phyloP scores from a whole-genome alignment of 495 filamentous ascomycete species.

The Penicillium bovifimosum region DNA sequence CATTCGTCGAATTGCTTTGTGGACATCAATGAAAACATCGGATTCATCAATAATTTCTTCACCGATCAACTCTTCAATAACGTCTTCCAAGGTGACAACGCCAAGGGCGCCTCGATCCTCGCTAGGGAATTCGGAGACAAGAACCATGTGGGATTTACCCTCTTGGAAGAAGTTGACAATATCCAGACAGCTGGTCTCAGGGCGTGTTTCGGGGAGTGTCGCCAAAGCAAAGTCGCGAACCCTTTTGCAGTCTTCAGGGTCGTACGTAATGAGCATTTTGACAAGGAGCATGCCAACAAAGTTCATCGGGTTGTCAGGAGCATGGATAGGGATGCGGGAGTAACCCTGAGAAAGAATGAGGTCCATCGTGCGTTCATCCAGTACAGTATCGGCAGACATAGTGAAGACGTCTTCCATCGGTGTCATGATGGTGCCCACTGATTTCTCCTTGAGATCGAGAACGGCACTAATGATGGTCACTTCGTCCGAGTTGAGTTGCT shows the following conservation, averaged over 20 bases:
- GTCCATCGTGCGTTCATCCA: slow-evolving; percentile 92
- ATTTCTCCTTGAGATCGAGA: slow-evolving; percentile 91
- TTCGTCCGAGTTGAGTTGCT: slow-evolving; percentile 93
- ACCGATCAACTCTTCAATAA: slow-evolving; percentile 96
- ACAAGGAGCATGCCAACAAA: slow-evolving; percentile 97
- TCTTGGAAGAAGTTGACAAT: slow-evolving; percentile 99
- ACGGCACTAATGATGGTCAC: slow-evolving; percentile 98
- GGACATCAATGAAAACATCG: slow-evolving; percentile 92
- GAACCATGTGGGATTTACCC: slow-evolving; percentile 97
- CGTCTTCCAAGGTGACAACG: slow-evolving; percentile 93
- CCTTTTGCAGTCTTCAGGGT: slow-evolving; percentile 81
- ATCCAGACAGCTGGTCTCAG: slow-evolving; percentile 92
- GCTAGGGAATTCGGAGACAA: slow-evolving; percentile 85
- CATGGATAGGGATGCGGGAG: slow-evolving; percentile 90
- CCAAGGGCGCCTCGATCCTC: slow-evolving; percentile 84
- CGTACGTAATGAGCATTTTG: slow-evolving; percentile 97
- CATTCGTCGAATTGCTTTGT: slow-evolving; percentile 88
- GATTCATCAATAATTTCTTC: slow-evolving; percentile 90
- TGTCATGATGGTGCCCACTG: slow-evolving; percentile 94
- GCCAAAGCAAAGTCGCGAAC: slow-evolving; percentile 89
- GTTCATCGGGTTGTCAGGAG: slow-evolving; percentile 73
- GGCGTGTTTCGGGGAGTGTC: slow-evolving; percentile 87
- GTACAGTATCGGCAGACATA: slow-evolving; percentile 83
- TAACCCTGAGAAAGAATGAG: slow-evolving; percentile 87
- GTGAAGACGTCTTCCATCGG: slow-evolving; percentile 96